phyloP scores from a whole-genome alignment of 78 protist species.

The Monocercomonoides exilis region DNA sequence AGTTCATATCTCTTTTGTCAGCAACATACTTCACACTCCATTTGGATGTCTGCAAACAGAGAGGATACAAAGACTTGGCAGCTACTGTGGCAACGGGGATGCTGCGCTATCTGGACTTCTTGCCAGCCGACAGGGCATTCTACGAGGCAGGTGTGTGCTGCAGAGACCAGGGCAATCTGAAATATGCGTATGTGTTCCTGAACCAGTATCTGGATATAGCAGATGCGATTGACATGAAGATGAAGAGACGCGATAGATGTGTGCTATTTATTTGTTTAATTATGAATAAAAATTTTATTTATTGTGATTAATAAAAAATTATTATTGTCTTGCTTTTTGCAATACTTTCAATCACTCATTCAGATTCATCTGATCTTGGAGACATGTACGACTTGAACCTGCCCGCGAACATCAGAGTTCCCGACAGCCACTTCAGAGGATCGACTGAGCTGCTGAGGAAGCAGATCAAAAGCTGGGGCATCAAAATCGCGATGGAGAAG shows the following conservation, averaged over 20 bases:
- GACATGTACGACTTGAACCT: not conserved
- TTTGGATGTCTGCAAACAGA: not conserved
- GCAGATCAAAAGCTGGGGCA: not conserved
- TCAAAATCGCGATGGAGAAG: not conserved
- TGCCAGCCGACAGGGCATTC: constrained; percentile 16
- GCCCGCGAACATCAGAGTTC: not conserved
- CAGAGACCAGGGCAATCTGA: not conserved
- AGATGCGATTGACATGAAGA: constrained; percentile 12
- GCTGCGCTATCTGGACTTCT: not conserved
- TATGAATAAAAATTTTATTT: too few relatives aligned
- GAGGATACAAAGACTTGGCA: not conserved
- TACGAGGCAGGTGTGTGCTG: constrained; percentile 16
- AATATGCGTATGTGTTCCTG: not conserved
- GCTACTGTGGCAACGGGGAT: not conserved
- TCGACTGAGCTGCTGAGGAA: not conserved
- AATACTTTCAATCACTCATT: too few relatives aligned
- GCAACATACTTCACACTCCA: not conserved
- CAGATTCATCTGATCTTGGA: too few relatives aligned
- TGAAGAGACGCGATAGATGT: too few relatives aligned
- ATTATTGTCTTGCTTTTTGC: too few relatives aligned
- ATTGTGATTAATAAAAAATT: too few relatives aligned
- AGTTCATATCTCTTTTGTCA: not conserved
- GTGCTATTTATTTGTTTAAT: too few relatives aligned
- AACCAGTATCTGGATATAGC: not conserved
- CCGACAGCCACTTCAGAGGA: not conserved